Evolutionary conservation across 306 rosid genomes (phyloP).

Genomic region (Castanospermum australe): DNA sequence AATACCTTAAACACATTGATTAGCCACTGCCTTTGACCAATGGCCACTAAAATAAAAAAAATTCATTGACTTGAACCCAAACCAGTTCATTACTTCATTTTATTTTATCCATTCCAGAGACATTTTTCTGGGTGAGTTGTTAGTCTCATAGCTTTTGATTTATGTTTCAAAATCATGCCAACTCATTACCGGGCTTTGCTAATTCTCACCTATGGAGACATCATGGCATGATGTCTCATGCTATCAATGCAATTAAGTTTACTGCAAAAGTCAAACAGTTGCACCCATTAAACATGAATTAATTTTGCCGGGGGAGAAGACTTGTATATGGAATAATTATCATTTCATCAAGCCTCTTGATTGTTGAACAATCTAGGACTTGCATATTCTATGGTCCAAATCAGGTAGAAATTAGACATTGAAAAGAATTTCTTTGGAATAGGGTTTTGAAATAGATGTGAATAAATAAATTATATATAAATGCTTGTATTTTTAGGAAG

Average conservation of each 20-base stretch:
- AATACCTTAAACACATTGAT: slow-evolving; percentile 6
- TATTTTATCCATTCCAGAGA: slow-evolving; percentile 7
- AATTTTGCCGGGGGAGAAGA: background rate
- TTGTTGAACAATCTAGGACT: slow-evolving; percentile 4
- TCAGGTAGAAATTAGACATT: background rate
- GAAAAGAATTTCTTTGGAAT: background rate
- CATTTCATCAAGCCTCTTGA: background rate
- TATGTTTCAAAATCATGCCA: slow-evolving; percentile 18
- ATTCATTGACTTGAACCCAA: background rate
- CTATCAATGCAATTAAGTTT: slow-evolving; percentile 24
- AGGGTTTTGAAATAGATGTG: slow-evolving; percentile 4
- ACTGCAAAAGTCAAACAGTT: slow-evolving; percentile 5
- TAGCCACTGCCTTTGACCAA: background rate
- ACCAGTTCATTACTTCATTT: background rate
- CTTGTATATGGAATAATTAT: background rate
- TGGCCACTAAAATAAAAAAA: background rate
- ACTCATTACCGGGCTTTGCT: background rate
- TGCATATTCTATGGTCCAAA: background rate
- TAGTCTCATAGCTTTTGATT: slow-evolving; percentile 4
- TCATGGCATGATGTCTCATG: no score
- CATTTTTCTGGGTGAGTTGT: slow-evolving; percentile 3
- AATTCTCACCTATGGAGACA: background rate
- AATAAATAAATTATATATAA: background rate
- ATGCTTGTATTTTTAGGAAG: background rate
- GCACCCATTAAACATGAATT: slow-evolving; percentile 13